These are phyloP conservation scores for Penicillium griseofulvum DNA, from an alignment of 2,329 filamentous ascomycete species.

Conservation along the genomic window DNA sequence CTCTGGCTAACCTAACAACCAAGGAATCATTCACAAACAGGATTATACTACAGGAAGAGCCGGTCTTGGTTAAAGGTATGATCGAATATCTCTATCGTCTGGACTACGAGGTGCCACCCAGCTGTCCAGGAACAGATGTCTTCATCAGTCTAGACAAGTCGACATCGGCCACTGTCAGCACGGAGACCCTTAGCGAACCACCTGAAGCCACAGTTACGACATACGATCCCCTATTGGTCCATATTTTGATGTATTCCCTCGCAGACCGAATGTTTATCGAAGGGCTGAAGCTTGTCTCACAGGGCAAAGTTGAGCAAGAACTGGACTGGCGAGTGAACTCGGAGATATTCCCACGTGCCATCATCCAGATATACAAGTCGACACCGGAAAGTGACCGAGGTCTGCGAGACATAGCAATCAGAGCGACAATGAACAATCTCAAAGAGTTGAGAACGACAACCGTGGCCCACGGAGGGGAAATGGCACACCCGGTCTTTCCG, in stretches of 20 bases:
- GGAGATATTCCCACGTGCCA: neutral
- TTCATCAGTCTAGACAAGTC: neutral
- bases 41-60: neutral
- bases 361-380: neutral
- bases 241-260: neutral
- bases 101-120: neutral
- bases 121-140: neutral
- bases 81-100: neutral
- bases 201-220: neutral
- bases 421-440: neutral
- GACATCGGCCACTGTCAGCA: too few relatives aligned
- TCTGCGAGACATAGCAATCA: neutral
- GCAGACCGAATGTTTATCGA: neutral
- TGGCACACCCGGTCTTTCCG: neutral
- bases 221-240: neutral
- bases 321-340: neutral
- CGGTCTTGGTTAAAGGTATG: neutral
- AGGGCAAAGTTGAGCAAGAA: neutral
- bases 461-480: too few relatives aligned
- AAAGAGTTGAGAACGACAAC: neutral
- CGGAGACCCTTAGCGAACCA: rapidly evolving
- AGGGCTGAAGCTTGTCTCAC: neutral
- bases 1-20: neutral
- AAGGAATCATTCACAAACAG: neutral
- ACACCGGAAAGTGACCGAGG: neutral